These are phyloP conservation scores for Malassezia psittaci DNA, from an alignment of 1,284 basidiomycete species.

Conservation along the genomic window DNA sequence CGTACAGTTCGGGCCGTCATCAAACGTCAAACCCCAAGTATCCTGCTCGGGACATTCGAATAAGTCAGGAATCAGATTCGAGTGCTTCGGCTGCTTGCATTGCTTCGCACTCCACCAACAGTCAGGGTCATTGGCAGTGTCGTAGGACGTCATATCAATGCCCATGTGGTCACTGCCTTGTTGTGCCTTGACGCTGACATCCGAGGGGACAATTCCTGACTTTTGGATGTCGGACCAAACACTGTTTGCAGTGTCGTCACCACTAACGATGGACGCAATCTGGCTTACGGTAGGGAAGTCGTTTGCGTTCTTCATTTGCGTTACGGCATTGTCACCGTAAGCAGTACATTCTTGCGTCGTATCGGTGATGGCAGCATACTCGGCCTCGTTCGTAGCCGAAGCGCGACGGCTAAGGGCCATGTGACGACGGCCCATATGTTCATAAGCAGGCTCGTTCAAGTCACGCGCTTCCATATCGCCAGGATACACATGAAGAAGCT, in stretches of 20 bases:
- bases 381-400: constrained; percentile 20
- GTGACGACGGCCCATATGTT: neutral
- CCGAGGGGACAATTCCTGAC: constrained; percentile 43
- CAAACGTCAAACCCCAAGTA: constrained; percentile 43
- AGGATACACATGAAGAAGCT: neutral
- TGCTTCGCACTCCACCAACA: constrained; percentile 40
- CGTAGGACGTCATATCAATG: neutral
- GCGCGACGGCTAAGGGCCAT: neutral
- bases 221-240: constrained; percentile 40
- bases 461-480: neutral
- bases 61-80: constrained; percentile 47
- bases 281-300: neutral
- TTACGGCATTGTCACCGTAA: constrained; percentile 9
- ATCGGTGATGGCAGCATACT: constrained; percentile 20
- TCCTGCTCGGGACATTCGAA: constrained; percentile 49
- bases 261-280: constrained; percentile 47
- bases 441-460: neutral
- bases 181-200: constrained; percentile 21
- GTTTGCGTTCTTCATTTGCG: neutral
- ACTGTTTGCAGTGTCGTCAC: constrained; percentile 47
- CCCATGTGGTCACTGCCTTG: neutral
- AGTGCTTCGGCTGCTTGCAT: constrained; percentile 42
- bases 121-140: constrained; percentile 30
- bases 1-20: constrained; percentile 37
- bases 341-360: neutral